Percentiles rank a stretch among this genome's conserved stretches.
phyloP scores from a whole-genome alignment of 192 early-diverging fungal species.

The Chytriomyces confervae region DNA sequence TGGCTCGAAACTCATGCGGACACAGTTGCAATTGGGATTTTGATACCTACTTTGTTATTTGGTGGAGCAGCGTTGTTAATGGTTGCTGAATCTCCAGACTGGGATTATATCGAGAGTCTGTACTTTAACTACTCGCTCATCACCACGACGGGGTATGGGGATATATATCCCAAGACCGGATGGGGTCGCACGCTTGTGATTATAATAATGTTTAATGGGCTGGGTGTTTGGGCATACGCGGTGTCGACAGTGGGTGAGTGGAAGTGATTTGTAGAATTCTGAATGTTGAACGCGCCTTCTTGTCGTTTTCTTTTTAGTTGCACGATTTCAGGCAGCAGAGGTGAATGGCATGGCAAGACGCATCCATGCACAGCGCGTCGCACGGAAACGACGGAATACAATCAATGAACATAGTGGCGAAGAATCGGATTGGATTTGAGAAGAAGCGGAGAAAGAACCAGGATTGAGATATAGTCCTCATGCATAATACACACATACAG shows the following conservation, averaged over 20 bases:
- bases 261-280: background rate
- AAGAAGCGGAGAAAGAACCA: too few relatives aligned
- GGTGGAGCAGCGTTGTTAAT: slow-evolving; percentile 12
- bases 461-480: too few relatives aligned
- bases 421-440: too few relatives aligned
- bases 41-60: slow-evolving; percentile 16
- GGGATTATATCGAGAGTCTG: slow-evolving; percentile 28
- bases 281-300: background rate
- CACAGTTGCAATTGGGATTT: slow-evolving; percentile 12
- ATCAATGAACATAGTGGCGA: too few relatives aligned
- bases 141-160: slow-evolving; percentile 38
- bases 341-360: slow-evolving; percentile 16
- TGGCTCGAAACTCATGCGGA: slow-evolving; percentile 25
- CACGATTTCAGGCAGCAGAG: slow-evolving; percentile 21
- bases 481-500: too few relatives aligned
- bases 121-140: slow-evolving; percentile 37
- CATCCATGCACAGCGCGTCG: slow-evolving; percentile 9
- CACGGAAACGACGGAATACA: background rate
- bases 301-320: slow-evolving; percentile 12
- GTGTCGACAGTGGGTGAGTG: slow-evolving; percentile 31
- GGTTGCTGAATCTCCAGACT: background rate
- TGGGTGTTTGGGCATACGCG: slow-evolving; percentile 33
- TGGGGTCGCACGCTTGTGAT: slow-evolving; percentile 37
- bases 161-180: slow-evolving; percentile 30
- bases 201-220: slow-evolving; percentile 33